Evolutionary conservation across 2,329 filamentous ascomycete species (phyloP).

Genomic region (Trichoderma hamatum): DNA sequence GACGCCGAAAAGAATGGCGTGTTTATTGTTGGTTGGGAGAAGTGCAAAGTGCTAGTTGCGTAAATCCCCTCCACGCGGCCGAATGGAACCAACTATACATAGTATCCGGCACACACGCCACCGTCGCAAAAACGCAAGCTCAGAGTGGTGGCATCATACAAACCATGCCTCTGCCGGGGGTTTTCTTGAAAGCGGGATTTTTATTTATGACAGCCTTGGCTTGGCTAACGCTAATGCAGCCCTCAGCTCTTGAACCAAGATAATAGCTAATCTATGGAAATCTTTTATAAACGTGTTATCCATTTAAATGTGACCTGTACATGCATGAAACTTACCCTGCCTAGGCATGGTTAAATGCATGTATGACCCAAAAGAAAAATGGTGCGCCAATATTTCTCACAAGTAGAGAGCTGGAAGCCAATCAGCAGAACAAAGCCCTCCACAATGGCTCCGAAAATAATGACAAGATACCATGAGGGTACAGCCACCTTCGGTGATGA

Average conservation of each 20-base stretch:
- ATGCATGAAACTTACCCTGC: not conserved
- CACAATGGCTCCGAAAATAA: slow-evolving; percentile 1
- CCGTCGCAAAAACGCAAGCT: not conserved
- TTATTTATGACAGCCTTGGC: not conserved
- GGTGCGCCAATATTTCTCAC: not conserved
- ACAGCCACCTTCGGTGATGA: not conserved
- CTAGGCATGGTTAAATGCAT: not conserved
- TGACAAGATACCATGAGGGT: not conserved
- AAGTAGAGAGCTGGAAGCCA: slow-evolving; percentile 3
- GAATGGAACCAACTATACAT: not conserved
- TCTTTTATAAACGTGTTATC: not conserved
- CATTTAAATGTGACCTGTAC: not conserved
- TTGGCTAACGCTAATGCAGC: not conserved
- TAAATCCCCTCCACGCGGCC: not conserved
- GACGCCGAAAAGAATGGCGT: not conserved
- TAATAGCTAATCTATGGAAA: not conserved
- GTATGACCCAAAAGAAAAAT: not conserved
- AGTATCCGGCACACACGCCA: not conserved
- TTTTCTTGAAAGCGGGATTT: not conserved
- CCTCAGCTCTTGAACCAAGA: not conserved
- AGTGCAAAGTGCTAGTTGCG: not conserved
- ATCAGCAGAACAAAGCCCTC: not conserved
- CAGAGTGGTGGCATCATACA: not conserved
- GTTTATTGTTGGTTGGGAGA: not conserved
- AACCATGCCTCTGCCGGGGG: not conserved